Evolutionary conservation across 2,329 filamentous ascomycete species (phyloP), one percentile per base, ranked within the genome.

Genomic region (Helotiales sp.): DNA sequence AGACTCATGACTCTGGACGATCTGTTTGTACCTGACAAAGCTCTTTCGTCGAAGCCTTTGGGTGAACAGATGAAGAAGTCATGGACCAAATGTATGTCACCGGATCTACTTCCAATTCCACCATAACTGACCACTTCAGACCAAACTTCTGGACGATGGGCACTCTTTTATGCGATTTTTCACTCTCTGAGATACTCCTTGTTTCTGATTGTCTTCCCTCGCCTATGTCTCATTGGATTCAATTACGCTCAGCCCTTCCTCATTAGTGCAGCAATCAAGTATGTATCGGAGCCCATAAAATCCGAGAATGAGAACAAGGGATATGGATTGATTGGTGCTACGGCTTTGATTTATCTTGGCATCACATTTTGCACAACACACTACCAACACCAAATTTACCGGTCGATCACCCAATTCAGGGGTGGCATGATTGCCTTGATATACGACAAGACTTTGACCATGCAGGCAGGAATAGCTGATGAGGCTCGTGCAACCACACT

Each of bases 401-500:
- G 76, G 5, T 67, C 70, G 10, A 73, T 76, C 25, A 76, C 75
- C 9, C 75, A 77, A 70, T 67, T 77, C 8, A 69, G 77, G 33
- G 75, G 75, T 9, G 73, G 69, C 0, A 63, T 79, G 7, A 70
- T 79, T n/a, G 76, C 78, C 0, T 69, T 83, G 62, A 76, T 85
- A 1, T 84, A 79, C 63, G 73, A 75, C 17, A 79, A 79, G 62
- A 79, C 77, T 0, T 57, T 78, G 1, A 62, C 66, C 0, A 59
- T 77, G 15, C 68, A 68, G 10, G 65, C 68, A 0, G 60, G 66
- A 0, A 60, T 67, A 1, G 65, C 71, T 24, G 71, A 74, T 15
- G 74, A 76, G 22, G 69, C 71, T 1, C 72, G 72, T 0, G 71
- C 77, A 1, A 63, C 66, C 4, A 79, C 77, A 1, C 67, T 79